A percentile compares a stretch with the other conserved stretches of the same genome.
phyloP scores from a whole-genome alignment of 2,329 filamentous ascomycete genomes.

The Claviceps capensis region DNA sequence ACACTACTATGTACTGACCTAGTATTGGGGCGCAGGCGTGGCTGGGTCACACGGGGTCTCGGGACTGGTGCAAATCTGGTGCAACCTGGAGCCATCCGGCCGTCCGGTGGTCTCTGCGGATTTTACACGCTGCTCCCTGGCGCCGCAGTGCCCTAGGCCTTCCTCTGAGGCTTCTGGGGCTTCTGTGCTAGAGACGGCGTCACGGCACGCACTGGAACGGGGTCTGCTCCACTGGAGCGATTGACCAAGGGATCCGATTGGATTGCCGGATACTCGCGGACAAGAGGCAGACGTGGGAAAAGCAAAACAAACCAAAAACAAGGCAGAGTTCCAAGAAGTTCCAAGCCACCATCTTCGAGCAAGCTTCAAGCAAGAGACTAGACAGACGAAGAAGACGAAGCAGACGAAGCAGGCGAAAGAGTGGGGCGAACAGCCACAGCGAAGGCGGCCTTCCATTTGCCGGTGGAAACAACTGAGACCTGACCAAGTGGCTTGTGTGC shows the following conservation, averaged over 20 bases:
- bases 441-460: background rate
- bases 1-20: no score
- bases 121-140: no score
- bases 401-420: no score
- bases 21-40: background rate
- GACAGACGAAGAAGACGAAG: no score
- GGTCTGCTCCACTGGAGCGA: background rate
- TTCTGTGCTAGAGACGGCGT: no score
- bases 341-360: background rate
- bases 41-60: background rate
- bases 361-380: background rate
- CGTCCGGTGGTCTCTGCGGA: no score
- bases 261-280: background rate
- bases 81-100: no score
- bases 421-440: background rate
- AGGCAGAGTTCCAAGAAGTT: background rate
- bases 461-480: no score
- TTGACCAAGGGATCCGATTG: constrained; percentile 1
- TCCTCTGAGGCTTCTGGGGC: no score
- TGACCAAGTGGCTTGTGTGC: no score
- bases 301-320: background rate
- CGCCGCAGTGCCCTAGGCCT: no score
- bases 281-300: background rate
- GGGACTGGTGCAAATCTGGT: background rate
- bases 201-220: no score